Base-by-base conservation (phyloP, 345 rosid genomes). In the Erodium maritimum region DNA sequence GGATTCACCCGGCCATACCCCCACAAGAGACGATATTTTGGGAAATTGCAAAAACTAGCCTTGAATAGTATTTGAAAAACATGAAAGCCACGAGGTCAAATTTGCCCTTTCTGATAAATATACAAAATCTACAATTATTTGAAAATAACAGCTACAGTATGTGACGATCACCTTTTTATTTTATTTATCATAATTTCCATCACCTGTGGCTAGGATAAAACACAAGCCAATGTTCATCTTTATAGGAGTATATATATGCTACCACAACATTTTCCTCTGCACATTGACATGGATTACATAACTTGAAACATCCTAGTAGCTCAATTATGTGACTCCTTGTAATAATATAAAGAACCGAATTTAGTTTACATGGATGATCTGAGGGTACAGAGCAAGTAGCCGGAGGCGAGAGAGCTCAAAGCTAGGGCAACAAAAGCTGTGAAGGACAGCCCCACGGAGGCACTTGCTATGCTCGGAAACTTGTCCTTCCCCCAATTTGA, bases 401-500 rank as follows among this genome's bases (percentile, higher is more conserved):
- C 91, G 16, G 96, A 84, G 29, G 84, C 53, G 57, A 91, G 67
- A 13, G 95, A 88, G 77, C 88, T 71, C 0, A 78, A 70, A 21
- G 87, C 91, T n/a, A 91, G 80, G 25, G 90, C 73, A 53, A 78
- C 60, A 68, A 86, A 86, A 10, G 95, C 83, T 14, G 81, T 68
- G 66, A 77, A 77, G 46, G 96, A 83, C 63, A 88, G 57, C 13
- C 75, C 71, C 56, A 82, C 83, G 4, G 97, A 79, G 19, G 80
- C 91, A 63, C 63, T 84, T 54, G 96, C 97, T 82, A 91, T 82
- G 56, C 72, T 64, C 0, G 91, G 91, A 79, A 91, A 91, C 75
- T 79, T 75, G 63, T 86, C 97, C 55, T 68, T 65, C 7, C 96
- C 96, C 95, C 96, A 85, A 45, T 91, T 84, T 21, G 75, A 78